Evolutionary conservation across 352 stramenopile species (phyloP).

Genomic region (Pythium oligandrum): DNA sequence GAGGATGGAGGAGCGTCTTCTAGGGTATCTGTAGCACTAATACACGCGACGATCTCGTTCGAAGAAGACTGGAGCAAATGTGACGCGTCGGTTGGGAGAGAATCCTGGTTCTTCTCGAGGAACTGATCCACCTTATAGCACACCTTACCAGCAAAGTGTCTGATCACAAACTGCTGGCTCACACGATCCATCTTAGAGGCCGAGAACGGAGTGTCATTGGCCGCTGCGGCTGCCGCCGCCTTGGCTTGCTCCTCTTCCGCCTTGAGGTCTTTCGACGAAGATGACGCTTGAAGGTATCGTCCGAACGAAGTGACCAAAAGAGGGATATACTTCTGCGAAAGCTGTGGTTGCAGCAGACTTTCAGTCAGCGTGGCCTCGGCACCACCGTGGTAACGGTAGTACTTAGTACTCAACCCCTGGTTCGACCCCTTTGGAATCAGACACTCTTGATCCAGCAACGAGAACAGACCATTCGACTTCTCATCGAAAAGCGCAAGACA

Average conservation of each 20-base stretch:
- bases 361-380: slow-evolving; percentile 15
- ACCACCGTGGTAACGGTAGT: slow-evolving; percentile 69
- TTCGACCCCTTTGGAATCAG: slow-evolving; percentile 82
- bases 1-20: slow-evolving; percentile 21
- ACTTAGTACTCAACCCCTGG: slow-evolving; percentile 72
- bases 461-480: slow-evolving; percentile 74
- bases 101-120: slow-evolving; percentile 85
- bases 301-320: slow-evolving; percentile 64
- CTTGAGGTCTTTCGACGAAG: slow-evolving; percentile 6
- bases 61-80: slow-evolving; percentile 45
- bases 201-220: slow-evolving; percentile 53
- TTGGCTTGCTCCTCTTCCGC: slow-evolving; percentile 29
- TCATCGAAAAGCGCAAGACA: slow-evolving; percentile 82
- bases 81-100: slow-evolving; percentile 59
- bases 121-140: slow-evolving; percentile 79
- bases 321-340: slow-evolving; percentile 45
- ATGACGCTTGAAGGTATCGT: slow-evolving; percentile 39
- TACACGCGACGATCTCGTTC: slow-evolving; percentile 60
- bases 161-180: slow-evolving; percentile 76
- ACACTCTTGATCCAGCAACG: slow-evolving; percentile 80
- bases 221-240: slow-evolving; percentile 20
- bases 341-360: slow-evolving; percentile 29
- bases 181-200: slow-evolving; percentile 82
- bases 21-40: slow-evolving; percentile 47
- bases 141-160: slow-evolving; percentile 78